phyloP scores from a whole-genome alignment of 75 land plant species.

The Sequoia sempervirens region DNA sequence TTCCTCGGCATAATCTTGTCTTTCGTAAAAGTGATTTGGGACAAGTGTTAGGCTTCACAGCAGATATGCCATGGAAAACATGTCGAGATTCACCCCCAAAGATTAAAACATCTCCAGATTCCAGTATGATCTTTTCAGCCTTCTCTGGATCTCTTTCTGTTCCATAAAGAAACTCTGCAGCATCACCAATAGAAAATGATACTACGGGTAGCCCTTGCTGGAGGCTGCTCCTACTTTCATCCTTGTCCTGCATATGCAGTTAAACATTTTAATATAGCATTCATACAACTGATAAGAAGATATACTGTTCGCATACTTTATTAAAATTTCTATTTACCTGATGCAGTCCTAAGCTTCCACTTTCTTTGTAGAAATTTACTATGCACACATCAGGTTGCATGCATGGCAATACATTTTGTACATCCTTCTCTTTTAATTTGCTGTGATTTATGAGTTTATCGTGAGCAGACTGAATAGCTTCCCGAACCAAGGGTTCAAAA shows the following conservation, averaged over 20 bases:
- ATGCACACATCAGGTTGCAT: conserved; percentile 70
- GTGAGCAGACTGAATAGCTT: conserved; percentile 46
- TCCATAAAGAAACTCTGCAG: conserved; percentile 67
- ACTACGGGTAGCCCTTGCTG: conserved; percentile 56
- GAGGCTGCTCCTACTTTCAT: conserved; percentile 53
- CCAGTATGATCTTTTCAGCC: conserved; percentile 38
- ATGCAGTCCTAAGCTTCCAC: conserved; percentile 72
- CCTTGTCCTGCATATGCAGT: conserved; percentile 74
- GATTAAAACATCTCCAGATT: conserved; percentile 71
- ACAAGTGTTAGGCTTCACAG: conserved; percentile 31
- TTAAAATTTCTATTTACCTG: conserved; percentile 27
- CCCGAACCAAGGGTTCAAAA: conserved; percentile 39
- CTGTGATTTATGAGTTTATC: conserved; percentile 7
- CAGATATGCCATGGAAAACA: conserved; percentile 62
- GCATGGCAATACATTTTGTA: conserved; percentile 25
- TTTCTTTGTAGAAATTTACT: conserved; percentile 69
- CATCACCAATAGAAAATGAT: conserved; percentile 71
- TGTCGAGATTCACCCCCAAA: conserved; percentile 71
- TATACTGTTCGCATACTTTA: background rate
- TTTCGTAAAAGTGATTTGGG: conserved; percentile 37
- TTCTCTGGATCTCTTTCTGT: conserved; percentile 33
- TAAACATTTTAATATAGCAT: conserved; percentile 17
- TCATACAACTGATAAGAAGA: background rate
- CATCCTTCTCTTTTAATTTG: background rate
- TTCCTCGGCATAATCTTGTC: conserved; percentile 58